Conservation (phyloP, 78 protist genomes). For the Dictyostelium brefeldianum region DNA sequence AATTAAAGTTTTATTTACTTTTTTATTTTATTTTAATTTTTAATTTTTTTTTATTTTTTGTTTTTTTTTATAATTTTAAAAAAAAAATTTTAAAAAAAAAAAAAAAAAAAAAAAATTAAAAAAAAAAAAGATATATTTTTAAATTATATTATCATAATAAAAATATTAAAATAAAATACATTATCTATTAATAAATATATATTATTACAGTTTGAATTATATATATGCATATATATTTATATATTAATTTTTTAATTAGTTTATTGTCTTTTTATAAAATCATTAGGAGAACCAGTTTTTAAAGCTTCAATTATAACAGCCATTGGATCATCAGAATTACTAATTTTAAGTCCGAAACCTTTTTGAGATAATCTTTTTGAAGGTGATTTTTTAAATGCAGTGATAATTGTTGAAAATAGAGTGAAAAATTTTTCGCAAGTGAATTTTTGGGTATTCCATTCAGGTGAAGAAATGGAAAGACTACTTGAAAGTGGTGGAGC, state of each 20-base stretch:
- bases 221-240: neutral
- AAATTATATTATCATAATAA: too few relatives aligned
- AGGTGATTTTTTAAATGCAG: conserved; percentile 62
- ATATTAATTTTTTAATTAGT: neutral
- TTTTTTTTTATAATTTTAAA: too few relatives aligned
- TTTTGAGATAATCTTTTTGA: conserved; percentile 69
- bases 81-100: too few relatives aligned
- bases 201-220: too few relatives aligned
- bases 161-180: too few relatives aligned
- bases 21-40: too few relatives aligned
- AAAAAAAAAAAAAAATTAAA: too few relatives aligned
- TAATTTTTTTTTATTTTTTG: too few relatives aligned
- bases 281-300: conserved; percentile 58
- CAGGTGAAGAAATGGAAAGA: neutral
- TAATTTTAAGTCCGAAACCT: conserved; percentile 66
- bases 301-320: conserved; percentile 71
- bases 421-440: conserved; percentile 67
- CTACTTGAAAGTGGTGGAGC: neutral
- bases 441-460: conserved; percentile 2
- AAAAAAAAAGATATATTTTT: too few relatives aligned
- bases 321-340: conserved; percentile 71
- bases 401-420: conserved; percentile 52
- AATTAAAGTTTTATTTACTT: too few relatives aligned
- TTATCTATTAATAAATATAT: too few relatives aligned
- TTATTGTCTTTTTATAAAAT: neutral